Evolutionary conservation across 1,284 basidiomycete species (phyloP), one percentile per base, ranked within the genome.

Genomic region (Sporisorium exsertum): DNA sequence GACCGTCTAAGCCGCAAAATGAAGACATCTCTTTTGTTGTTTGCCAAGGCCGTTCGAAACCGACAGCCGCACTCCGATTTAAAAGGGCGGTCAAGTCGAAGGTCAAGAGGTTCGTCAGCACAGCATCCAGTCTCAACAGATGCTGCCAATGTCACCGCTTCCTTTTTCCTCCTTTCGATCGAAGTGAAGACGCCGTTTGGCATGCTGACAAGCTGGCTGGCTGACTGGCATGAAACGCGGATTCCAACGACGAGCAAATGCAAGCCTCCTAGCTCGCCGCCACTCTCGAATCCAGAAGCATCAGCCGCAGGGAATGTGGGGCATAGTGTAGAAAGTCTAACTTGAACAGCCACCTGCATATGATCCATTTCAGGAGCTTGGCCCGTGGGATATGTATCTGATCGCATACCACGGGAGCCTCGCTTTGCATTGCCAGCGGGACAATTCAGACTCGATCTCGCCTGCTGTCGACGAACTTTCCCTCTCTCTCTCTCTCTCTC

Each of bases 191-290:
- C n/a, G n/a, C 13, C 13, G 6, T 26, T 1, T 26, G 33, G 46
- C 27, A 29, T 47, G 46, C 46, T 47, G 26, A 18, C 46, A 29
- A 16, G 9, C 46, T 49, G 1, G 26, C 24, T 27, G 13, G 47
- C 47, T 50, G 47, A 50, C 47, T 20, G 47, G 47, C 29, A 50
- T 50, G 47, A 50, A 50, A 50, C 47, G 20, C 9, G 47, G 32
- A 29, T 20, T 50, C 27, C 47, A 50, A 32, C 3, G 6, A 50
- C 46, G 26, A 29, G 26, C 26, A 18, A 18, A 16, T 47, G 46
- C 26, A 47, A 29, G 46, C 26, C 46, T 5, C 18, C 27, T 8
- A 29, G 46, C 46, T 29, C 22, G 47, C 47, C 47, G 47, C 47
- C 47, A 50, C 47, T 32, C 29, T 49, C 27, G 15, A 27, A 18